These are phyloP conservation scores for Amanita rimosa DNA, from an alignment of 768 basidiomycete species.

Conservation along the genomic window DNA sequence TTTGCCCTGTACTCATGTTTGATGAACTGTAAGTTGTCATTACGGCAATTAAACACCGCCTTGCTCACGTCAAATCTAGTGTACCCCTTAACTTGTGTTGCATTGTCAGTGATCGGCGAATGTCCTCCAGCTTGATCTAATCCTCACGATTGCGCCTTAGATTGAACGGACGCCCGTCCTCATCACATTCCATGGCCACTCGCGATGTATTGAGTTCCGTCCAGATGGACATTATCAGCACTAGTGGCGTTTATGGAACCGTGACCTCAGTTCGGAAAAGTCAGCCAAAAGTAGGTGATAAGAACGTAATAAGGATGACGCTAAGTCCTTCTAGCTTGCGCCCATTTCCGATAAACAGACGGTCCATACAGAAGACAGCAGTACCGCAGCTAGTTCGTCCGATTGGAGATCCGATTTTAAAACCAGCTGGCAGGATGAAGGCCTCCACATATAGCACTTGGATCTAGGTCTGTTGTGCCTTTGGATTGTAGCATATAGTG, in stretches of 20 bases:
- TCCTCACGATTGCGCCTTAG: background rate
- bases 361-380: too few relatives aligned
- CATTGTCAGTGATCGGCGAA: background rate
- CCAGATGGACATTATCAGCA: background rate
- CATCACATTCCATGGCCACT: background rate
- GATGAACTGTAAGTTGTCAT: background rate
- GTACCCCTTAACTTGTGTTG: background rate
- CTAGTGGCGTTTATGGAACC: background rate
- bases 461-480: background rate
- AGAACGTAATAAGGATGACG: background rate
- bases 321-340: background rate
- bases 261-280: background rate
- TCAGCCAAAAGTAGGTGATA: background rate
- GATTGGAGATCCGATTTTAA: too few relatives aligned
- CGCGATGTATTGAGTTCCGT: background rate
- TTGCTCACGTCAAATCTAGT: background rate
- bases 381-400: too few relatives aligned
- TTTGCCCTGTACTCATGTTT: background rate
- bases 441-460: background rate
- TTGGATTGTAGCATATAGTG: background rate
- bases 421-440: background rate
- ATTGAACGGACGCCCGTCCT: background rate
- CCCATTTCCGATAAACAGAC: background rate
- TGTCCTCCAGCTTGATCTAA: background rate
- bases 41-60: background rate